phyloP scores from a whole-genome alignment of 2,329 filamentous ascomycete genomes.

The Acephala macrosclerotiorum region DNA sequence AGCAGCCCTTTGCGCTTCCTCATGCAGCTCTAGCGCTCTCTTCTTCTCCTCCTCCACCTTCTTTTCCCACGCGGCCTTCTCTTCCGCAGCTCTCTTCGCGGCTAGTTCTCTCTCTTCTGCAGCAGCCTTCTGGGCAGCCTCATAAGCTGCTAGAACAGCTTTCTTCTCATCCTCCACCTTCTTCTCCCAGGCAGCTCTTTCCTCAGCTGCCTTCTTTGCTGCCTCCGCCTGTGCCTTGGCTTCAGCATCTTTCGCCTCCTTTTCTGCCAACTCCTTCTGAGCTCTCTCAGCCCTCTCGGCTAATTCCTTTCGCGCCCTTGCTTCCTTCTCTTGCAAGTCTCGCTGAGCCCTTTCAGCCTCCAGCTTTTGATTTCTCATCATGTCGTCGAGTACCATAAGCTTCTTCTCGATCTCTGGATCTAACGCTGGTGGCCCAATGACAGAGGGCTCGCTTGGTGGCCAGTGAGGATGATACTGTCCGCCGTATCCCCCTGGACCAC shows the following conservation, averaged over 20 bases:
- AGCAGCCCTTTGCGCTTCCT: conserved; percentile 43
- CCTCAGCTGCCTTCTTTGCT: conserved; percentile 57
- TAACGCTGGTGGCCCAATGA: conserved; percentile 25
- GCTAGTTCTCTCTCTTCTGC: conserved; percentile 53
- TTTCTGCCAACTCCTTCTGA: conserved; percentile 52
- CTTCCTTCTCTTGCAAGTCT: conserved; percentile 52
- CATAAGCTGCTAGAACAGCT: conserved; percentile 50
- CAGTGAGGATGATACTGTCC: conserved; percentile 38
- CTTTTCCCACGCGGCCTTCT: conserved; percentile 46
- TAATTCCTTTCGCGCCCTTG: conserved; percentile 42
- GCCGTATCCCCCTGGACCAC: conserved; percentile 30
- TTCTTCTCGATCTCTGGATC: conserved; percentile 55
- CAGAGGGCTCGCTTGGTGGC: conserved; percentile 37
- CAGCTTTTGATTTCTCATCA: conserved; percentile 55
- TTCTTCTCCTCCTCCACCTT: conserved; percentile 41
- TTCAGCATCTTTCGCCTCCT: conserved; percentile 48
- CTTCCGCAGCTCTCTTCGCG: conserved; percentile 57
- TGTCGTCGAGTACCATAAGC: conserved; percentile 65
- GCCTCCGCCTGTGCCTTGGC: conserved; percentile 52
- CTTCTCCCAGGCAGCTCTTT: conserved; percentile 46
- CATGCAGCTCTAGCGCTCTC: conserved; percentile 50
- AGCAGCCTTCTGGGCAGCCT: conserved; percentile 43
- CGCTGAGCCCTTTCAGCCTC: conserved; percentile 53
- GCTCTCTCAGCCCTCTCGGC: conserved; percentile 54
- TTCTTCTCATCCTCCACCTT: conserved; percentile 41